Percentiles rank a stretch among this genome's conserved stretches.
Evolutionary conservation across 441 rosid species (phyloP).

Genomic region (Syzygium syzygioides): DNA sequence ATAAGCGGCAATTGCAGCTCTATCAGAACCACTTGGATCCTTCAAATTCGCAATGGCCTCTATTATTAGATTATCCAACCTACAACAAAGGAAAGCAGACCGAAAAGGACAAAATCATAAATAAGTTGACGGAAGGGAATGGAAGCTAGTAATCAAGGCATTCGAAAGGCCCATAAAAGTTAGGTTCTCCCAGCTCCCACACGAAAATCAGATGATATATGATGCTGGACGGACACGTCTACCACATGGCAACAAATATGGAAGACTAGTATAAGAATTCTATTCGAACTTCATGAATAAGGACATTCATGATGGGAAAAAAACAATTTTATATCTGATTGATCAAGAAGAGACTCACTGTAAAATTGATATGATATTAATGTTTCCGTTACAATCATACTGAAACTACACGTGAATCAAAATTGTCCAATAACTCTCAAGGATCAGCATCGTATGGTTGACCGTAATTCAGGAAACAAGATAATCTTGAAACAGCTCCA

Average conservation of each 20-base stretch:
- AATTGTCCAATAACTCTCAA: neutral
- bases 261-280: neutral
- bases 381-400: neutral
- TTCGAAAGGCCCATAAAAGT: neutral
- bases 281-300: neutral
- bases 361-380: neutral
- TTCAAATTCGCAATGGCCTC: conserved; percentile 68
- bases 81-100: conserved; percentile 19
- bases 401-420: neutral
- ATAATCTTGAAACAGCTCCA: neutral
- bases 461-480: neutral
- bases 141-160: neutral
- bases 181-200: neutral
- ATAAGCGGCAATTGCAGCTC: conserved; percentile 51
- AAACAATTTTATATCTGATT: neutral
- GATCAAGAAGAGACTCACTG: neutral
- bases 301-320: neutral
- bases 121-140: neutral
- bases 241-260: neutral
- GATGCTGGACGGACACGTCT: neutral
- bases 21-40: conserved; percentile 70
- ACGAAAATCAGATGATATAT: neutral
- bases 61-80: conserved; percentile 69
- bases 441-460: neutral
- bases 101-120: neutral